Conservation (phyloP, 352 stramenopile species). For the Globisporangium paroecandrum region DNA sequence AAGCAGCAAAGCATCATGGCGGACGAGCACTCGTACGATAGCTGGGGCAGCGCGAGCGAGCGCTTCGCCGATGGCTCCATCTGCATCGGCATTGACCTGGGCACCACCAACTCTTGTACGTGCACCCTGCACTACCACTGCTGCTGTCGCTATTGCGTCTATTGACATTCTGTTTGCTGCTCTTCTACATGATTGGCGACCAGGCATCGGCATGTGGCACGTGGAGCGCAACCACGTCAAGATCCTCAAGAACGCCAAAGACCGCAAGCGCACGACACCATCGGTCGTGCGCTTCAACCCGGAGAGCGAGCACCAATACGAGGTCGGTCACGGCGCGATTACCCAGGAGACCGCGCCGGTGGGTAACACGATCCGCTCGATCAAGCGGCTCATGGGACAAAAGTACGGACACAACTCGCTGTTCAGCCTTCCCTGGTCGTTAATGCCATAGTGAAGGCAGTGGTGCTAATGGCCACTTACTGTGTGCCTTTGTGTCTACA, state of each 20-base stretch:
- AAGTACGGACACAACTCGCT: slow-evolving; percentile 17
- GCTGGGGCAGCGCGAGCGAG: slow-evolving; percentile 66
- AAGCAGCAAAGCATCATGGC: slow-evolving; percentile 11
- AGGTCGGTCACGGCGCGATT: slow-evolving; percentile 58
- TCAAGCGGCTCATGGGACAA: slow-evolving; percentile 85
- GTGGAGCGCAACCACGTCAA: slow-evolving; percentile 80
- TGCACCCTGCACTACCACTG: neutral
- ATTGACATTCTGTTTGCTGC: slow-evolving; percentile 2
- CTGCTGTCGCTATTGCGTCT: neutral
- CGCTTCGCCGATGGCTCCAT: slow-evolving; percentile 69
- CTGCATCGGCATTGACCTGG: slow-evolving; percentile 99
- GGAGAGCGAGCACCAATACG: slow-evolving; percentile 30
- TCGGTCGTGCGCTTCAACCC: slow-evolving; percentile 77
- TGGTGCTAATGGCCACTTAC: neutral
- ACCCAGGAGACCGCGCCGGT: slow-evolving; percentile 48
- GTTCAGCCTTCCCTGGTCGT: neutral
- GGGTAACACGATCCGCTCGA: slow-evolving; percentile 69
- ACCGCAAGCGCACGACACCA: slow-evolving; percentile 69
- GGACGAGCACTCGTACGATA: slow-evolving; percentile 58
- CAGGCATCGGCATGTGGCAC: slow-evolving; percentile 78
- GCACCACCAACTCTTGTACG: slow-evolving; percentile 99
- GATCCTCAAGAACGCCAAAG: slow-evolving; percentile 71
- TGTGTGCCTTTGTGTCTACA: slow-evolving; percentile 3
- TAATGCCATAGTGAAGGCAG: neutral
- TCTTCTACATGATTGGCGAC: neutral